These are phyloP conservation scores for Paxillus involutus DNA, from an alignment of 768 basidiomycete genomes.

Conservation along the genomic window DNA sequence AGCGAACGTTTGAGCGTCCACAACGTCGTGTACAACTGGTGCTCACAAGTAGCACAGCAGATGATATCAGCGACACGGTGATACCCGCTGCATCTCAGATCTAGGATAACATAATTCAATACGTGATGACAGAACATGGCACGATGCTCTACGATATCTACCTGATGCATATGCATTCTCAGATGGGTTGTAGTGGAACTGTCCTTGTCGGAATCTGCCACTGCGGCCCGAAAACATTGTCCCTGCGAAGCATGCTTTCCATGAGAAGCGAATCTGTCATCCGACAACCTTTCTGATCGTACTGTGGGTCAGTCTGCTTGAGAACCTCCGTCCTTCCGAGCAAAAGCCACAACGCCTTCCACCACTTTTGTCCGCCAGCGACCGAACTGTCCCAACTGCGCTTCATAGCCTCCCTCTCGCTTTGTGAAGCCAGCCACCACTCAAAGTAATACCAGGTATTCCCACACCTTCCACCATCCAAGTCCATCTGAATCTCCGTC, in stretches of 20 bases:
- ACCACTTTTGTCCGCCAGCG: not conserved
- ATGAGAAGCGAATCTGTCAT: not conserved
- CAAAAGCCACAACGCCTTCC: not conserved
- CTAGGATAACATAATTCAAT: too few relatives aligned
- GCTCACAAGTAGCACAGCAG: too few relatives aligned
- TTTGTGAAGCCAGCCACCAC: not conserved
- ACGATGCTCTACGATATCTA: too few relatives aligned
- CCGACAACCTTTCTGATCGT: not conserved
- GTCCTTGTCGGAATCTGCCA: not conserved
- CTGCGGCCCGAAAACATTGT: not conserved
- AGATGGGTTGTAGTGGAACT: not conserved
- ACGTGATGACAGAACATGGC: too few relatives aligned
- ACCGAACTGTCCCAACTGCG: constrained; percentile 1
- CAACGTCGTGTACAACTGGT: too few relatives aligned
- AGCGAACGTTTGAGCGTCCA: too few relatives aligned
- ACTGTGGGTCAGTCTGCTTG: not conserved
- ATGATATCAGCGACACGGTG: too few relatives aligned
- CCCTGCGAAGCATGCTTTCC: not conserved
- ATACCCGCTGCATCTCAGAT: too few relatives aligned
- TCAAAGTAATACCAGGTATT: constrained; percentile 4
- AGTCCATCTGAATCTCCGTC: not conserved
- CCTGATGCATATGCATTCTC: not conserved
- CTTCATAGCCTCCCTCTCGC: constrained; percentile 2
- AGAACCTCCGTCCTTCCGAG: not conserved
- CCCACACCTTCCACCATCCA: not conserved